Conservation (phyloP, 768 basidiomycete genomes). For the Hortiboletus campestris region DNA sequence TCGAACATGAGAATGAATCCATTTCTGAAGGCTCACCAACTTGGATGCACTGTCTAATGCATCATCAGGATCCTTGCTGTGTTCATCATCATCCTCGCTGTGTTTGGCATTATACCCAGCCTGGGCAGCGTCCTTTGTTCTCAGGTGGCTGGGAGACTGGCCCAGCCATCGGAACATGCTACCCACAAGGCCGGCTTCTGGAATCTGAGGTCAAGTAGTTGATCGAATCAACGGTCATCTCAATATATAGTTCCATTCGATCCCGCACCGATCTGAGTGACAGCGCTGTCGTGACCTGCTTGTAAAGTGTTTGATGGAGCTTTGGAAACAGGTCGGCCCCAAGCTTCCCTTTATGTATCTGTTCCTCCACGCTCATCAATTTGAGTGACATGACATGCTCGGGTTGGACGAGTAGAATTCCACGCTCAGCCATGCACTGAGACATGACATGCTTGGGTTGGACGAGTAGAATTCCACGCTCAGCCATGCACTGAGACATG, state of each 20-base stretch:
- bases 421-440: slow-evolving; percentile 35
- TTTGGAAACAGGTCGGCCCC: slow-evolving; percentile 16
- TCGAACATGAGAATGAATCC: slow-evolving; percentile 11
- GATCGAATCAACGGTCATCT: no score
- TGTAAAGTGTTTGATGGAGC: not conserved
- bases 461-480: slow-evolving; percentile 39
- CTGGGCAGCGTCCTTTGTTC: no score
- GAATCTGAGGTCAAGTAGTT: not conserved
- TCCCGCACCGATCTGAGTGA: not conserved
- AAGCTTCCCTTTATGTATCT: slow-evolving; percentile 2
- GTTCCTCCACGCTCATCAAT: slow-evolving; percentile 40
- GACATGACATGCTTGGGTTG: slow-evolving; percentile 52
- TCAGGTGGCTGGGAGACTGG: no score
- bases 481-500: slow-evolving; percentile 35
- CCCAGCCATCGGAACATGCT: not conserved
- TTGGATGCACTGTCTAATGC: not conserved
- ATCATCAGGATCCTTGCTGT: not conserved
- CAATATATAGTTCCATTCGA: not conserved
- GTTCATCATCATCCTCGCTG: not conserved
- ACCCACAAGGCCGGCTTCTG: not conserved
- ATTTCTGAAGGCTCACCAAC: slow-evolving; percentile 15
- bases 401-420: slow-evolving; percentile 46
- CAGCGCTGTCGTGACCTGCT: not conserved
- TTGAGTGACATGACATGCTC: slow-evolving; percentile 50
- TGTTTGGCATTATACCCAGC: not conserved